Evolutionary conservation across 345 rosid genomes (phyloP).

Genomic region (Populus davidiana): DNA sequence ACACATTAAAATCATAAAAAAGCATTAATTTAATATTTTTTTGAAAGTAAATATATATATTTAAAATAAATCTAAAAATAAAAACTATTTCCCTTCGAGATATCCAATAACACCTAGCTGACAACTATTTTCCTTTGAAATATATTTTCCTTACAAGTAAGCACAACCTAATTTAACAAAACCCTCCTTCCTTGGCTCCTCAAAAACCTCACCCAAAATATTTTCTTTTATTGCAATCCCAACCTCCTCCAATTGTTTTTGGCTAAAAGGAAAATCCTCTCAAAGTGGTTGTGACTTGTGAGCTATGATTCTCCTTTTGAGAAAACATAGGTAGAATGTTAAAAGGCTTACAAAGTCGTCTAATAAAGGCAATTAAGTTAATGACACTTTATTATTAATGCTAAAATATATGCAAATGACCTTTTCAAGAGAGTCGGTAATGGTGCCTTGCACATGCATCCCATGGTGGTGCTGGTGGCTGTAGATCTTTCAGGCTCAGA

Average conservation of each 20-base stretch:
- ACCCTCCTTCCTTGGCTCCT: too few relatives aligned
- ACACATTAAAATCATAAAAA: too few relatives aligned
- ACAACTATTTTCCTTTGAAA: neutral
- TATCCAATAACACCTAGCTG: neutral
- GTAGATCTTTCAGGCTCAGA: neutral
- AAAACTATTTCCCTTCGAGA: too few relatives aligned
- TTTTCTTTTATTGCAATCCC: too few relatives aligned
- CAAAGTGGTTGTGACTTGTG: neutral
- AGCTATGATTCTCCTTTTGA: neutral
- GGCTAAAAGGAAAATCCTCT: too few relatives aligned
- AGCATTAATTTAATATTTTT: too few relatives aligned
- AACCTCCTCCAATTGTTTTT: neutral
- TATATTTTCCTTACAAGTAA: too few relatives aligned
- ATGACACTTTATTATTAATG: neutral
- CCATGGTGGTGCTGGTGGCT: neutral
- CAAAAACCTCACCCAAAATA: too few relatives aligned
- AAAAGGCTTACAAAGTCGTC: neutral
- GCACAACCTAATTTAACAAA: neutral
- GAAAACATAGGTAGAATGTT: neutral
- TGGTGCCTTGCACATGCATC: conserved; percentile 8
- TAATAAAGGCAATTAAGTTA: neutral
- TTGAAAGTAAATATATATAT: too few relatives aligned
- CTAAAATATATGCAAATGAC: neutral
- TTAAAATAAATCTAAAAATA: too few relatives aligned
- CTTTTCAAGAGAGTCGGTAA: neutral